Base-by-base conservation (phyloP, 768 basidiomycete genomes). In the Lactifluus echinatus region DNA sequence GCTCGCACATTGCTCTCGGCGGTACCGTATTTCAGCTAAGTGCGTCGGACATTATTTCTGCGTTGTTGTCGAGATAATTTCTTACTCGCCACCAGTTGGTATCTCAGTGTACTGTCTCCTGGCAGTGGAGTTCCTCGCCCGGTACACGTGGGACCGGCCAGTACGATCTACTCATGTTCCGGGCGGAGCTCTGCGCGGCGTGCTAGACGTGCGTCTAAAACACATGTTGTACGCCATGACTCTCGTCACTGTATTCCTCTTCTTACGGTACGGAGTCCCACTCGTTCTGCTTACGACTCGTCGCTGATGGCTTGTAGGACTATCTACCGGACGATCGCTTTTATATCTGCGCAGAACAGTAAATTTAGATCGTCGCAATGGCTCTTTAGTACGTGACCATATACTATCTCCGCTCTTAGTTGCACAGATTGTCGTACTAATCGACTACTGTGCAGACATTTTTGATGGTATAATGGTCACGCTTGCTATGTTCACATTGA, bases 11-110 rank as follows among this genome's bases (percentile, higher is more conserved):
- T 21, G 55, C 52, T 47, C 55, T 63, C 4, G 59, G 54, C 2
- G 61, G 61, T 3, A 63, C 52, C 17, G 21, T 56, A 17, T 56
- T 63, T 55, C 61, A 60, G 23, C 54, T 63, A 23, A 15, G 61
- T 56, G 23, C 26, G 59, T 28, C n/a, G 3, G 2, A 23, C 51
- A n/a, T n/a, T 12, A 17, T 19, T 23, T 8, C n/a, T 24, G 4
- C 34, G n/a, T n/a, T 17, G 12, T 33, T 4, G 12, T 29, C 12
- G 12, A 34, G 15, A 8, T 44, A 28, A 4, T 21, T 24, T 12
- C 43, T 40, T 28, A 59, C 37, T 1, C 33, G 5, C 12, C 1
- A 10, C 19, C 8, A 62, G 61, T 56, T 24, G 37, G 58, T 23
- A 53, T 60, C 48, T 5, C 21, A 24, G 31, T 14, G 28, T 63